These are phyloP conservation scores for Remersonia thermophila DNA, from an alignment of 2,329 filamentous ascomycete genomes.

Conservation along the genomic window DNA sequence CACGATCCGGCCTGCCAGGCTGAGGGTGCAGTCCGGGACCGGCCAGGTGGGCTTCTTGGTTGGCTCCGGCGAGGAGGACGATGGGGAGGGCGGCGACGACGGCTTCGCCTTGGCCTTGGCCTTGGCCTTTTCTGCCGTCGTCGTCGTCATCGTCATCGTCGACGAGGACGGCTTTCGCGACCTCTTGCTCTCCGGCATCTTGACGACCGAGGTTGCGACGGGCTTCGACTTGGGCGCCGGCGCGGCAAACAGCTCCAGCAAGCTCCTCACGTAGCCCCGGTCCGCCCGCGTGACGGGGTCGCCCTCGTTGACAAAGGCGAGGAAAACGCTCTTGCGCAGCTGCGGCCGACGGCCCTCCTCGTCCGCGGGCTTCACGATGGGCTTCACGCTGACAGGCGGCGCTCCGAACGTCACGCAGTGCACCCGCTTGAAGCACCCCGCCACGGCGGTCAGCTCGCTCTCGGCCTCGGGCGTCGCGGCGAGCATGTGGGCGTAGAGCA, in stretches of 20 bases:
- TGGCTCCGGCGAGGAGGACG: neutral
- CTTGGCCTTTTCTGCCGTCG: neutral
- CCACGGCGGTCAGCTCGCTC: conserved; percentile 59
- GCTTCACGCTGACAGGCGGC: conserved; percentile 62
- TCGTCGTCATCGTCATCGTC: no score
- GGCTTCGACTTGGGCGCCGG: conserved; percentile 33
- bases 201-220: conserved; percentile 4
- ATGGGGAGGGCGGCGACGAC: neutral
- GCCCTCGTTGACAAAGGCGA: conserved; percentile 74
- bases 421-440: conserved; percentile 60
- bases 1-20: conserved; percentile 57
- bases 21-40: conserved; percentile 53
- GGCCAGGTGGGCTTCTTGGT: conserved; percentile 36
- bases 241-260: conserved; percentile 57
- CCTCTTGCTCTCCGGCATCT: no score
- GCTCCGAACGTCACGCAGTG: conserved; percentile 83
- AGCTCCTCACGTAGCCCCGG: conserved; percentile 58
- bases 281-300: conserved; percentile 71
- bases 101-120: conserved; percentile 5
- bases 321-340: conserved; percentile 57
- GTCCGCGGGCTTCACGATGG: conserved; percentile 46
- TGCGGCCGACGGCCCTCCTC: conserved; percentile 21
- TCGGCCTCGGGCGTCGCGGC: conserved; percentile 37
- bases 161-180: no score
- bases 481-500: conserved; percentile 76